phyloP scores from a whole-genome alignment of 768 basidiomycete genomes.

The Dentipellis fragilis region DNA sequence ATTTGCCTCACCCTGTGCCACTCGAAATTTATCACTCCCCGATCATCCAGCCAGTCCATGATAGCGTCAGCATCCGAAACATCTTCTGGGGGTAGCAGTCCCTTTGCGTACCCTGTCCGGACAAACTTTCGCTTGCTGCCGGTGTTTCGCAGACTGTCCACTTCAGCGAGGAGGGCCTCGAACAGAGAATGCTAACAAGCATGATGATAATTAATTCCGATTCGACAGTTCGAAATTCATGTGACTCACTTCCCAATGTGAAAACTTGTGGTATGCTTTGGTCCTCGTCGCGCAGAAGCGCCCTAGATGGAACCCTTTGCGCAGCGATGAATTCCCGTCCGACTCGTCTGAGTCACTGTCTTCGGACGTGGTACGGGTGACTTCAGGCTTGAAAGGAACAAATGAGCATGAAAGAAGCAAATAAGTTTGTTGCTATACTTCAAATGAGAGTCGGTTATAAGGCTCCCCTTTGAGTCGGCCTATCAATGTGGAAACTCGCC shows the following conservation, averaged over 20 bases:
- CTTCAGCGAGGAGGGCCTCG: conserved; percentile 43
- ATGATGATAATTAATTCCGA: not conserved
- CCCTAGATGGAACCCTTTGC: conserved; percentile 52
- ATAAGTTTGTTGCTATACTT: conserved; percentile 27
- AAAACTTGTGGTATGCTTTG: conserved; percentile 57
- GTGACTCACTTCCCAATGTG: conserved; percentile 71
- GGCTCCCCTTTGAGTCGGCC: conserved; percentile 55
- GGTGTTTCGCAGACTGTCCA: conserved; percentile 39
- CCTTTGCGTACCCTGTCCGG: conserved; percentile 45
- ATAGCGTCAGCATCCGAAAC: conserved; percentile 66
- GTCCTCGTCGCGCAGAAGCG: conserved; percentile 70
- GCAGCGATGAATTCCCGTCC: conserved; percentile 6
- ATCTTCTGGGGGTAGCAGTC: conserved; percentile 53
- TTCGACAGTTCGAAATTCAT: not conserved
- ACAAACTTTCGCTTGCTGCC: conserved; percentile 38
- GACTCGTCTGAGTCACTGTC: conserved; percentile 7
- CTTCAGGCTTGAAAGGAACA: not conserved
- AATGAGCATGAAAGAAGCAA: not conserved
- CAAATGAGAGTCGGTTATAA: conserved; percentile 67
- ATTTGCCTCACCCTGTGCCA: conserved; percentile 63
- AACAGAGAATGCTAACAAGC: conserved; percentile 52
- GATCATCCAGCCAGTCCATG: conserved; percentile 71
- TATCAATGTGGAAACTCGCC: conserved; percentile 52
- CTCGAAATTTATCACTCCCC: conserved; percentile 54
- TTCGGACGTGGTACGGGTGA: not conserved